A percentile compares a stretch with the other conserved stretches of the same genome.
Evolutionary conservation across 2,329 filamentous ascomycete species (phyloP).

Genomic region (Thielaviopsis ethacetica): DNA sequence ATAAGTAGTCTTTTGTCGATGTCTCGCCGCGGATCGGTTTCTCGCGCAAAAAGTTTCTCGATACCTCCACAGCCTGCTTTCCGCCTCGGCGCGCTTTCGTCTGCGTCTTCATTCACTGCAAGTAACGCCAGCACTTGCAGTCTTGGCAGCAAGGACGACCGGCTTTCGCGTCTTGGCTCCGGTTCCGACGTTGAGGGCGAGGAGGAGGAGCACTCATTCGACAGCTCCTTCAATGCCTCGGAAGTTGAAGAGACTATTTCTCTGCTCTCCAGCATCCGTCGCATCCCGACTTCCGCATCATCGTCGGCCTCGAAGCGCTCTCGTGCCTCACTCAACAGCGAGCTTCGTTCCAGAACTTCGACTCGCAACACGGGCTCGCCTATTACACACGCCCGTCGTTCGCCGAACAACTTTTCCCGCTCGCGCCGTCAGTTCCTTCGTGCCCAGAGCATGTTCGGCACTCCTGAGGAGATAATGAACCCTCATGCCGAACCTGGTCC

Average conservation of each 20-base stretch:
- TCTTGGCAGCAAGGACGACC: constrained; percentile 16
- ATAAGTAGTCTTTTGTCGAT: constrained; percentile 2
- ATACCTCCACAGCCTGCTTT: constrained; percentile 6
- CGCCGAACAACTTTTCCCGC: constrained; percentile 53
- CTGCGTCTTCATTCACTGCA: constrained; percentile 5
- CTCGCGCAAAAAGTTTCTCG: constrained; percentile 9
- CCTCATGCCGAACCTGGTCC: constrained; percentile 35
- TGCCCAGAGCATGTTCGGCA: constrained; percentile 96
- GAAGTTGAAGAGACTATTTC: constrained; percentile 4
- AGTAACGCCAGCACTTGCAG: constrained; percentile 10
- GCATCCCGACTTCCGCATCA: constrained; percentile 44
- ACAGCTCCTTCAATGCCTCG: constrained; percentile 7
- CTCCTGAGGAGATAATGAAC: constrained; percentile 74
- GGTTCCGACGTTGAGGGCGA: constrained; percentile 17
- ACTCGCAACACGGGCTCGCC: constrained; percentile 43
- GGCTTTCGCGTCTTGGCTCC: constrained; percentile 22
- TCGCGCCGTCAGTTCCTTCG: constrained; percentile 80
- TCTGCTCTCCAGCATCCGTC: constrained; percentile 43
- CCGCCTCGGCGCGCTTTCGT: constrained; percentile 6
- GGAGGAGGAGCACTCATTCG: constrained; percentile 7
- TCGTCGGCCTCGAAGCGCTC: constrained; percentile 40
- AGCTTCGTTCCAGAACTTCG: background rate
- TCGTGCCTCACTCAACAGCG: constrained; percentile 14
- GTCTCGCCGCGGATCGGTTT: constrained; percentile 9
- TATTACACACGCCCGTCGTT: constrained; percentile 55